phyloP scores from a whole-genome alignment of 768 basidiomycete genomes.

The Amanita subjunquillea region DNA sequence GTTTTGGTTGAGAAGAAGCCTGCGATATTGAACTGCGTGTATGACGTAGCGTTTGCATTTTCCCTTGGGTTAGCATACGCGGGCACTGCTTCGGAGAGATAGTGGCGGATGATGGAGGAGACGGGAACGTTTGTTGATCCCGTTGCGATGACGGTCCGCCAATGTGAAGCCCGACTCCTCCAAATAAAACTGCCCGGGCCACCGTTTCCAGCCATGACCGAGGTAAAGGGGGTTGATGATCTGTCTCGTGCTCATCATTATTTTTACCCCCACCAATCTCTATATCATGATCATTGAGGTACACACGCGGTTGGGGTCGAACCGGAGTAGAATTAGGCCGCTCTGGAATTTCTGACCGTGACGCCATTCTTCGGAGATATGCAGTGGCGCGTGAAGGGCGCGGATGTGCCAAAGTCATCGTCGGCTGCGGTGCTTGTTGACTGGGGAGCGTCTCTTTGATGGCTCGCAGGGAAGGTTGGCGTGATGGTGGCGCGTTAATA shows the following conservation, averaged over 20 bases:
- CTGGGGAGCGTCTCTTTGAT: neutral
- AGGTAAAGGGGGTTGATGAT: conserved; percentile 44
- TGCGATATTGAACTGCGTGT: conserved; percentile 34
- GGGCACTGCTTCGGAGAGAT: neutral
- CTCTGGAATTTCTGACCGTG: conserved; percentile 32
- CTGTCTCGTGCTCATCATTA: conserved; percentile 21
- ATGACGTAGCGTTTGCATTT: conserved; percentile 18
- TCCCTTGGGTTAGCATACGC: conserved; percentile 3
- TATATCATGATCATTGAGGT: conserved; percentile 21
- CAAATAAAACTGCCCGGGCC: conserved; percentile 53
- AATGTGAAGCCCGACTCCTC: conserved; percentile 34
- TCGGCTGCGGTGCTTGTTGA: neutral
- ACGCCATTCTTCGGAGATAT: conserved; percentile 69
- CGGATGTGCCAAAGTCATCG: conserved; percentile 19
- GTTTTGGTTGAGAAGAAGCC: conserved; percentile 10
- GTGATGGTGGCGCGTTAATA: neutral
- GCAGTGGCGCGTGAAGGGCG: conserved; percentile 48
- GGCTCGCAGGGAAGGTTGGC: neutral
- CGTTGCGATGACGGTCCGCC: conserved; percentile 25
- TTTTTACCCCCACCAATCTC: conserved; percentile 9
- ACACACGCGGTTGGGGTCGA: conserved; percentile 11
- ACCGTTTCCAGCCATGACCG: conserved; percentile 64
- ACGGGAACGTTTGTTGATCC: neutral
- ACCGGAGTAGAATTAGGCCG: conserved; percentile 24
- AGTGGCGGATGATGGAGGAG: conserved; percentile 6